A percentile compares a stretch with the other conserved stretches of the same genome.
Conservation (phyloP, 768 basidiomycete genomes). For the Rhodotorula toruloides region DNA sequence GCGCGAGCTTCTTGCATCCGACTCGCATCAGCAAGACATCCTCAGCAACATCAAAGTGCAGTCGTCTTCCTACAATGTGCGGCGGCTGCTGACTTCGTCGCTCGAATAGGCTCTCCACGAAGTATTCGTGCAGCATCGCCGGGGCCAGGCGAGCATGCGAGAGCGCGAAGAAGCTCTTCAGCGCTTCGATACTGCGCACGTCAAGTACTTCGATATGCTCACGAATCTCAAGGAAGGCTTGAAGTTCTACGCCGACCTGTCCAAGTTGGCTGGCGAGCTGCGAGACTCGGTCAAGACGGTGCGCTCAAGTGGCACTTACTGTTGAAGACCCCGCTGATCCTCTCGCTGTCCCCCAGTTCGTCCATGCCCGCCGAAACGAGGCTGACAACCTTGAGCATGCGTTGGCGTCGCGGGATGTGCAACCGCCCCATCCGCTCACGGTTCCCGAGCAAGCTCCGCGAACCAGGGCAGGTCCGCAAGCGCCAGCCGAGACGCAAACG, state of each 20-base stretch:
- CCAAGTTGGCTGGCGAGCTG: constrained; percentile 54
- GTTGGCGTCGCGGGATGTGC: too few relatives aligned
- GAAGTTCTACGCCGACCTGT: constrained; percentile 86
- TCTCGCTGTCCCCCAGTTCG: not conserved
- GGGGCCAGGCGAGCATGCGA: constrained; percentile 56
- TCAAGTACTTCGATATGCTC: constrained; percentile 77
- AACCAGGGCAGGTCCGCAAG: too few relatives aligned
- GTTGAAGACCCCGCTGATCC: too few relatives aligned
- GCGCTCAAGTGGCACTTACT: too few relatives aligned
- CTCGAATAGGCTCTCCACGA: constrained; percentile 58
- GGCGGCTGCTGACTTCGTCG: not conserved
- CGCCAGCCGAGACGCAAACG: too few relatives aligned
- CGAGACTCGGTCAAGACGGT: constrained; percentile 28
- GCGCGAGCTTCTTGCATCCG: constrained; percentile 56
- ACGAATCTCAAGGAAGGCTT: constrained; percentile 68
- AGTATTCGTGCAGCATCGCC: constrained; percentile 66
- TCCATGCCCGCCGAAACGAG: not conserved
- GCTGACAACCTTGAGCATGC: too few relatives aligned
- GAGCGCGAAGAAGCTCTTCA: constrained; percentile 76
- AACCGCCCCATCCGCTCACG: too few relatives aligned
- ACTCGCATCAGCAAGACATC: constrained; percentile 60
- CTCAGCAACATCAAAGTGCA: constrained; percentile 66
- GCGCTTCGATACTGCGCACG: constrained; percentile 74
- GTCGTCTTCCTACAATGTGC: not conserved
- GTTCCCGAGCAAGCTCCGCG: too few relatives aligned